Base-by-base conservation (phyloP, 495 filamentous ascomycete species). In the Podospora bellae-mahoneyi region DNA sequence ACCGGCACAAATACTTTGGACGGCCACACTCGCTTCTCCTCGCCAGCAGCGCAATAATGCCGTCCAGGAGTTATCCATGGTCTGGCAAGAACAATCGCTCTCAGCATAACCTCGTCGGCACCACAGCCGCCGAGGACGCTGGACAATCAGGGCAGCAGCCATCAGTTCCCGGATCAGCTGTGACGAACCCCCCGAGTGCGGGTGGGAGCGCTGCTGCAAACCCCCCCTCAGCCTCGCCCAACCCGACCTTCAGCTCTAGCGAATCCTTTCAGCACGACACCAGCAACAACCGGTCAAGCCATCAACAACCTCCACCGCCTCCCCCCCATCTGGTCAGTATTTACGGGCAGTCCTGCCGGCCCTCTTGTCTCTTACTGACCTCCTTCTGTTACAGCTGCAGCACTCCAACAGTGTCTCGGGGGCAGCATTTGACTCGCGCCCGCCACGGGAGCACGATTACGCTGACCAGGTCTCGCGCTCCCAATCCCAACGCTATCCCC, bases 1-100 rank as follows among this genome's bases (percentile, higher is more conserved):
- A 18, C 55, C 19, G 57, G 20, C 56, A 44, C 26, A 30, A 34
- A 54, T 15, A 26, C n/a, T 44, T 66, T 65, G 32, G 30, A 39
- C 64, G 53, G 20, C n/a, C 55, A 30, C 56, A 64, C 64, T 60
- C 48, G 26, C 34, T 32, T 58, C 18, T n/a, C 30, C 39, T 20
- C 26, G 27, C 23, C 57, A 23, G 23, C 39, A 10, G 60, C 69
- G 68, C 65, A 67, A 80, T 72, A 76, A 80, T 80, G 80, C 77
- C 79, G 65, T 83, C 69, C 60, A 66, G 64, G 55, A 59, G 81
- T 74, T 77, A 19, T 18, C n/a, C 78, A 76, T 79, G 80, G 74
- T 71, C 81, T 76, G 79, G 78, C 73, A 81, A 78, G 65, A 80
- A 78, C 78, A 82, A 82, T 74, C 80, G 79, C 71, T 82, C 81